phyloP scores from a whole-genome alignment of 2,329 filamentous ascomycete genomes.

The Domatiomyces catenatus region DNA sequence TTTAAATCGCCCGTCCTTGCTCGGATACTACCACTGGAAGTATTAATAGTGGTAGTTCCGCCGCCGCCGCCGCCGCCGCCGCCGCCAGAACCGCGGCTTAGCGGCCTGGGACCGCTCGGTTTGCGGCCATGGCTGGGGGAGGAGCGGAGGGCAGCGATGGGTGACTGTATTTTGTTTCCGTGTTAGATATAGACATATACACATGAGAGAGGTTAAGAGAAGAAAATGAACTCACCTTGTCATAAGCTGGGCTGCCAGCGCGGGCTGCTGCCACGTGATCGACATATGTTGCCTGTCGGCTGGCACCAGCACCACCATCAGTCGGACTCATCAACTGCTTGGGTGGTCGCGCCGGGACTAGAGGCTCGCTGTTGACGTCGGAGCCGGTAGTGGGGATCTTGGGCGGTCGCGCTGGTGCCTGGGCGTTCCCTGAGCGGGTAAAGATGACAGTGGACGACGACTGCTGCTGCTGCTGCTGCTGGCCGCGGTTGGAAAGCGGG shows the following conservation, averaged over 20 bases:
- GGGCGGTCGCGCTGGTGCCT: conserved; percentile 35
- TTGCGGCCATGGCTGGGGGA: conserved; percentile 25
- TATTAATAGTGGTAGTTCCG: conserved; percentile 5
- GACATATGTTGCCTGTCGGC: conserved; percentile 24
- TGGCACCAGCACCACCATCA: conserved; percentile 1
- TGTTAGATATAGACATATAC: too few relatives aligned
- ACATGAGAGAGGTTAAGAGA: neutral
- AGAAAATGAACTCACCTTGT: conserved; percentile 16
- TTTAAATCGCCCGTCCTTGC: conserved; percentile 20
- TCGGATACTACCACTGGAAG: neutral
- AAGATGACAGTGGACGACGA: neutral
- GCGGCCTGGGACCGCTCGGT: conserved; percentile 33
- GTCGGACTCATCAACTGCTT: conserved; percentile 20
- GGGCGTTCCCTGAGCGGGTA: conserved; percentile 18
- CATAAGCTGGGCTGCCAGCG: conserved; percentile 17
- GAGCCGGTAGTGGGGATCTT: conserved; percentile 26
- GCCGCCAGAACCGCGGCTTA: conserved; percentile 22
- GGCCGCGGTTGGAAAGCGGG: conserved; percentile 30
- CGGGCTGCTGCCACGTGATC: conserved; percentile 28
- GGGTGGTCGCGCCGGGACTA: conserved; percentile 38
- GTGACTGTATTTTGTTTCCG: conserved; percentile 11
- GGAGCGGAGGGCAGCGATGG: conserved; percentile 18
- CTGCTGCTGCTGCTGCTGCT: too few relatives aligned
- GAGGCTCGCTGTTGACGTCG: conserved; percentile 37
- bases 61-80: conserved; percentile 15